These are phyloP conservation scores for Penicillium sp. DNA, from an alignment of 2,329 filamentous ascomycete species.

Conservation along the genomic window DNA sequence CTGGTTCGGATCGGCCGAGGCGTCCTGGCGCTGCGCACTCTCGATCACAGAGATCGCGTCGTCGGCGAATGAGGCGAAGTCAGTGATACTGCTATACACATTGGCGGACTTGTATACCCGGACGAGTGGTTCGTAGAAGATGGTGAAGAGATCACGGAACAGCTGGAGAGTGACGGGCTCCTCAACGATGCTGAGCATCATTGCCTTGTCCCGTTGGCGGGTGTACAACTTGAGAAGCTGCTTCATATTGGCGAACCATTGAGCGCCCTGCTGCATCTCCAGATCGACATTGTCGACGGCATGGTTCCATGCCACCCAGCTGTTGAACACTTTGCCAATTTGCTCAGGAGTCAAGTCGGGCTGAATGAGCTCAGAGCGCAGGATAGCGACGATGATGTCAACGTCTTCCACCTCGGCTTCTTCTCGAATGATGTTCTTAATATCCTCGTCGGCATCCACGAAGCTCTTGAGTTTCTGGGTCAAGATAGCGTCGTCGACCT, in stretches of 20 bases:
- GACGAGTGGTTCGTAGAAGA: constrained; percentile 97
- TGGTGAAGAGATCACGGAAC: constrained; percentile 94
- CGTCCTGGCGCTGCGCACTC: constrained; percentile 71
- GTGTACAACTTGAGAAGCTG: constrained; percentile 91
- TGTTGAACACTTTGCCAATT: constrained; percentile 85
- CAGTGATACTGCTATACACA: constrained; percentile 95
- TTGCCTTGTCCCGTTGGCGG: constrained; percentile 88
- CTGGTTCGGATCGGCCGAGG: constrained; percentile 94
- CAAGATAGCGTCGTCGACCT: constrained; percentile 80
- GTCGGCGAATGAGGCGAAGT: constrained; percentile 90
- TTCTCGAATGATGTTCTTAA: constrained; percentile 73
- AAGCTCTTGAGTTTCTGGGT: constrained; percentile 82
- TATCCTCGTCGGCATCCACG: constrained; percentile 71
- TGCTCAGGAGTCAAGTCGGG: constrained; percentile 74
- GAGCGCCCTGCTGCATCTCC: constrained; percentile 83
- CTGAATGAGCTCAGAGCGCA: constrained; percentile 75
- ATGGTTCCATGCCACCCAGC: constrained; percentile 93
- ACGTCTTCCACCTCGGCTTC: constrained; percentile 75
- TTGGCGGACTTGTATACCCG: constrained; percentile 98
- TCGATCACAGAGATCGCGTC: constrained; percentile 85
- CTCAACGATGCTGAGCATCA: constrained; percentile 96
- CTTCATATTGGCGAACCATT: constrained; percentile 93
- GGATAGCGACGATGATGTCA: constrained; percentile 82
- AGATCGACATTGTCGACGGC: constrained; percentile 87
- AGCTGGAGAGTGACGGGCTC: constrained; percentile 96